A percentile compares a stretch with the other conserved stretches of the same genome.
phyloP scores from a whole-genome alignment of 108 stramenopile genomes.

The Pseudonitzschia pungens region DNA sequence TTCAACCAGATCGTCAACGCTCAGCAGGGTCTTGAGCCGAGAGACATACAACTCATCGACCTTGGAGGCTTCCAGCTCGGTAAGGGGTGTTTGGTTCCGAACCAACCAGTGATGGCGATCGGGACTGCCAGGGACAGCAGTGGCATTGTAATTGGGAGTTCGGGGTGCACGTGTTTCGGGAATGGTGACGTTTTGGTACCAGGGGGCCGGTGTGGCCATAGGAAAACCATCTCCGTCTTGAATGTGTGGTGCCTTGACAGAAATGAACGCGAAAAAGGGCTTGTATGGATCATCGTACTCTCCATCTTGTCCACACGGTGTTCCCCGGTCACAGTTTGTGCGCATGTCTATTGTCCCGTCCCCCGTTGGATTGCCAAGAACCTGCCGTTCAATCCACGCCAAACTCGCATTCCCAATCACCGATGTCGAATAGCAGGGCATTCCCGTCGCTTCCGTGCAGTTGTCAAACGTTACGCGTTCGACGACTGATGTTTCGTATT shows the following conservation, averaged over 20 bases:
- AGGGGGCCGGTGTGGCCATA: slow-evolving; percentile 44
- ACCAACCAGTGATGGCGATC: slow-evolving; percentile 40
- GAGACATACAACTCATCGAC: slow-evolving; percentile 39
- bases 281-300: neutral
- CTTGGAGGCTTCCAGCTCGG: slow-evolving; percentile 15
- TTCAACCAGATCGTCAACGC: slow-evolving; percentile 51
- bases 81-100: slow-evolving; percentile 28
- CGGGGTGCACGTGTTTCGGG: slow-evolving; percentile 32
- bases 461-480: slow-evolving; percentile 17
- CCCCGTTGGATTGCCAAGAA: neutral
- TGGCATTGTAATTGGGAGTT: slow-evolving; percentile 52
- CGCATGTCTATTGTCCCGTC: neutral
- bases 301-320: neutral
- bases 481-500: neutral
- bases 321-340: neutral
- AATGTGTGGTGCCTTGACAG: slow-evolving; percentile 51
- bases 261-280: slow-evolving; percentile 44
- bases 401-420: slow-evolving; percentile 52
- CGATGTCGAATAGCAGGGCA: slow-evolving; percentile 42
- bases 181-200: slow-evolving; percentile 35
- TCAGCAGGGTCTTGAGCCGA: slow-evolving; percentile 35
- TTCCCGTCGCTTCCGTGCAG: slow-evolving; percentile 30
- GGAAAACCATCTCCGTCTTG: slow-evolving; percentile 44
- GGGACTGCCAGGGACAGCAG: neutral
- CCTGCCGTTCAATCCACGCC: slow-evolving; percentile 34